phyloP scores from a whole-genome alignment of 2,329 filamentous ascomycete species.

The Pestalotiopsis sp. region DNA sequence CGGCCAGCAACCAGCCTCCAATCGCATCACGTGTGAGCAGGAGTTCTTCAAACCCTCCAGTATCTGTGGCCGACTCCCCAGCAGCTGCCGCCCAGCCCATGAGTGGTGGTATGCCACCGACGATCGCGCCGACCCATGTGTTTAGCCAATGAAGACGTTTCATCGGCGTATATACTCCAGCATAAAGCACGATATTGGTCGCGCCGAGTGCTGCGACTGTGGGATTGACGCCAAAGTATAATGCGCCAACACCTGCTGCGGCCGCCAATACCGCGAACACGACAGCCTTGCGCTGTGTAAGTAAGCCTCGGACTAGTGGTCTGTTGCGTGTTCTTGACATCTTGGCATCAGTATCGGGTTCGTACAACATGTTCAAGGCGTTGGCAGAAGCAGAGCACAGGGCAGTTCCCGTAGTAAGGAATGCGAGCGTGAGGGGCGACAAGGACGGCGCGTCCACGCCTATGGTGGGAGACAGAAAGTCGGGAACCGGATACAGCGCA shows the following conservation, averaged over 20 bases:
- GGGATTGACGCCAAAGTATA: constrained; percentile 92
- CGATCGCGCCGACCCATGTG: constrained; percentile 92
- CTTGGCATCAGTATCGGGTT: constrained; percentile 83
- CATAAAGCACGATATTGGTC: constrained; percentile 86
- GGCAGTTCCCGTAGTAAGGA: constrained; percentile 87
- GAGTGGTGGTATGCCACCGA: constrained; percentile 90
- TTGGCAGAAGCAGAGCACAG: constrained; percentile 92
- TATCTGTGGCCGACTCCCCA: constrained; percentile 78
- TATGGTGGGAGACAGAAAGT: constrained; percentile 71
- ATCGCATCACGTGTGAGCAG: constrained; percentile 66
- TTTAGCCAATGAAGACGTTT: constrained; percentile 87
- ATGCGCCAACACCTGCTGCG: constrained; percentile 65
- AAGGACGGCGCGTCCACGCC: constrained; percentile 74
- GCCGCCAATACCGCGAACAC: constrained; percentile 80
- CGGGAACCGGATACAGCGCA: constrained; percentile 88
- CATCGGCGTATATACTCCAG: constrained; percentile 88
- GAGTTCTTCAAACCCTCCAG: constrained; percentile 77
- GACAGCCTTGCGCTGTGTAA: constrained; percentile 71
- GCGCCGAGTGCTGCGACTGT: constrained; percentile 86
- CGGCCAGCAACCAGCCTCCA: constrained; percentile 88
- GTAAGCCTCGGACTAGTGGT: constrained; percentile 80
- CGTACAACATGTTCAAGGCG: constrained; percentile 95
- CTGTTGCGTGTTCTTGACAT: constrained; percentile 94
- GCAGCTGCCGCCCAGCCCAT: constrained; percentile 99
- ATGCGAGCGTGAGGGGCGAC: constrained; percentile 87